Conservation (phyloP, 768 basidiomycete genomes). For the Clavulina sp. region DNA sequence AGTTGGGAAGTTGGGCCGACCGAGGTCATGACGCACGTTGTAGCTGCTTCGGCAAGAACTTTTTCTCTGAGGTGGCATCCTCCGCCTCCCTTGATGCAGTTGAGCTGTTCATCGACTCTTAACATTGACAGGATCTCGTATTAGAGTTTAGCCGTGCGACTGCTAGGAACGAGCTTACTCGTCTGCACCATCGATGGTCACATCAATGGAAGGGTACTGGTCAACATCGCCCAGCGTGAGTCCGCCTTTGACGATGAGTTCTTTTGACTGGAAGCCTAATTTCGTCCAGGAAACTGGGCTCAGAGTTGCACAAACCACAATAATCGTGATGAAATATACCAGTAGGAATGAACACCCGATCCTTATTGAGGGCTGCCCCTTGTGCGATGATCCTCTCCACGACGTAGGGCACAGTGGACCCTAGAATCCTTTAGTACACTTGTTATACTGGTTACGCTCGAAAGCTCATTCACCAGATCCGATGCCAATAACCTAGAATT, state of each 20-base stretch:
- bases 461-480: slow-evolving; percentile 53
- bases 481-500: slow-evolving; percentile 65
- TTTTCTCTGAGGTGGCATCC: slow-evolving; percentile 96
- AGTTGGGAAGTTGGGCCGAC: neutral
- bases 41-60: slow-evolving; percentile 90
- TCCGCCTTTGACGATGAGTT: slow-evolving; percentile 70
- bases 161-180: slow-evolving; percentile 32
- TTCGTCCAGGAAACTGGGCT: neutral
- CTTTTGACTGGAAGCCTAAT: slow-evolving; percentile 82
- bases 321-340: slow-evolving; percentile 24
- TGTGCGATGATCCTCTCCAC: slow-evolving; percentile 87
- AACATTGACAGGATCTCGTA: neutral
- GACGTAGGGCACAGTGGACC: slow-evolving; percentile 91
- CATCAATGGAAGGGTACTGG: slow-evolving; percentile 75
- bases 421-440: slow-evolving; percentile 20
- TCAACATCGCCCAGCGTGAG: slow-evolving; percentile 76
- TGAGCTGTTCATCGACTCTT: slow-evolving; percentile 72
- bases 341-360: slow-evolving; percentile 79
- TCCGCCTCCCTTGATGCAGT: slow-evolving; percentile 94
- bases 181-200: slow-evolving; percentile 96
- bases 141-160: neutral
- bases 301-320: slow-evolving; percentile 10
- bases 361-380: slow-evolving; percentile 53
- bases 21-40: slow-evolving; percentile 38
- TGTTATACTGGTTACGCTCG: slow-evolving; percentile 9